phyloP scores from a whole-genome alignment of 495 filamentous ascomycete genomes.

The Glarea lozoyensis region DNA sequence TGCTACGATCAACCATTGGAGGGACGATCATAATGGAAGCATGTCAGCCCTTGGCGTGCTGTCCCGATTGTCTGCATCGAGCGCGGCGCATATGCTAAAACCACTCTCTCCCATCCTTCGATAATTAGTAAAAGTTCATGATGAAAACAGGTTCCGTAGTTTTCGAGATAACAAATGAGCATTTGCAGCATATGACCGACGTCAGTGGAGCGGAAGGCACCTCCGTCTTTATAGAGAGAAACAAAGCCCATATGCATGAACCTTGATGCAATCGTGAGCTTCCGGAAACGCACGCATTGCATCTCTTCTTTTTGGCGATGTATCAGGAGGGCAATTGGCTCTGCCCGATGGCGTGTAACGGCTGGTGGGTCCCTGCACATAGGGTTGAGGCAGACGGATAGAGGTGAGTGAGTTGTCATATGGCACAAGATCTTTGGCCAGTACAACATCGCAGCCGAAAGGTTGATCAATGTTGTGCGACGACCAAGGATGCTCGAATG shows the following conservation, averaged over 20 bases:
- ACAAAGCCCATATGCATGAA: background rate
- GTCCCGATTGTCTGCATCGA: too few species aligned
- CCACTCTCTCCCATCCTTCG: too few species aligned
- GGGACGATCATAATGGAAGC: too few species aligned
- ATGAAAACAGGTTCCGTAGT: background rate
- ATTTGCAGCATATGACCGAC: background rate
- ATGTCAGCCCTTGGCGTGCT: too few species aligned
- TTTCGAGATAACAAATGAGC: background rate
- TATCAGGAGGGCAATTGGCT: background rate
- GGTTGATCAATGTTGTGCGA: constrained; percentile 13
- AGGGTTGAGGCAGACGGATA: background rate
- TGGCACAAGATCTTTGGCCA: constrained; percentile 11
- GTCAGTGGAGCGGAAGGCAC: background rate
- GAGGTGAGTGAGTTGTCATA: constrained; percentile 10
- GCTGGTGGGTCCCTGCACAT: constrained; percentile 4
- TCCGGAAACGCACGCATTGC: background rate
- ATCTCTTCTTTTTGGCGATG: too few species aligned
- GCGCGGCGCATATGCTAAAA: too few species aligned
- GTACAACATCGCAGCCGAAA: constrained; percentile 8
- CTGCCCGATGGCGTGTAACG: constrained; percentile 5
- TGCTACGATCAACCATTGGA: too few species aligned
- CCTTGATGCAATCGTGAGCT: background rate
- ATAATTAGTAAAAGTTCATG: too few species aligned
- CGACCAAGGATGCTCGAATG: background rate
- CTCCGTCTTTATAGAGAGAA: background rate